A percentile compares a stretch with the other conserved stretches of the same genome.
These are phyloP conservation scores for Phtheirospermum japonicum DNA, from an alignment of 257 asterid species.

Conservation along the genomic window DNA sequence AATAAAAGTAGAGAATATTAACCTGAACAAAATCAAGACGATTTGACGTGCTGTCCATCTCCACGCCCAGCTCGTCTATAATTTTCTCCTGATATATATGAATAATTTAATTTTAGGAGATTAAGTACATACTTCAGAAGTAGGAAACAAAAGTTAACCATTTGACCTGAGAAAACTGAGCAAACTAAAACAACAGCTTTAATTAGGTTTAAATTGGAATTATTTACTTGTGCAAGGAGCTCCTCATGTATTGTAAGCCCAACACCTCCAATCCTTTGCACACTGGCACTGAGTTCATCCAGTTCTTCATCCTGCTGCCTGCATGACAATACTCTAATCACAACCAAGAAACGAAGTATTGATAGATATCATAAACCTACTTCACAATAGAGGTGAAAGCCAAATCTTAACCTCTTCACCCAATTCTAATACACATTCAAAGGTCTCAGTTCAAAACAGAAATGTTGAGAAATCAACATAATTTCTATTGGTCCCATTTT, in stretches of 20 bases:
- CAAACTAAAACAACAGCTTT: neutral
- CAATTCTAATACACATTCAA: neutral
- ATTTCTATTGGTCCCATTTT: no score
- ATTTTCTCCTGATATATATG: constrained; percentile 68
- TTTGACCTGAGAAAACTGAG: neutral
- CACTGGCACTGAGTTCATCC: constrained; percentile 87
- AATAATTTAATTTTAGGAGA: constrained; percentile 4
- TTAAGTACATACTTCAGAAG: neutral
- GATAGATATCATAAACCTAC: neutral
- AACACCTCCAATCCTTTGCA: constrained; percentile 87
- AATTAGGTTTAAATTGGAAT: constrained; percentile 7
- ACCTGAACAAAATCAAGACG: constrained; percentile 99
- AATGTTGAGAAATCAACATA: no score
- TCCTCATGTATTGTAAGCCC: constrained; percentile 98
- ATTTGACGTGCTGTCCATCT: constrained; percentile 91
- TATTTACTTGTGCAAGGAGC: constrained; percentile 76
- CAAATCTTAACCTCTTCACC: no score
- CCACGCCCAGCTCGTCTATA: constrained; percentile 73
- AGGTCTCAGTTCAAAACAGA: no score
- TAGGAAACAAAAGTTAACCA: neutral
- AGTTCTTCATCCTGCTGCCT: constrained; percentile 83
- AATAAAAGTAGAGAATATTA: neutral
- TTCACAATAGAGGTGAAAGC: no score
- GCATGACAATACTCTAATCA: constrained; percentile 25
- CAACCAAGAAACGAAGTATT: neutral